Evolutionary conservation across 768 basidiomycete genomes (phyloP).

Genomic region (Floccularia luteovirens): DNA sequence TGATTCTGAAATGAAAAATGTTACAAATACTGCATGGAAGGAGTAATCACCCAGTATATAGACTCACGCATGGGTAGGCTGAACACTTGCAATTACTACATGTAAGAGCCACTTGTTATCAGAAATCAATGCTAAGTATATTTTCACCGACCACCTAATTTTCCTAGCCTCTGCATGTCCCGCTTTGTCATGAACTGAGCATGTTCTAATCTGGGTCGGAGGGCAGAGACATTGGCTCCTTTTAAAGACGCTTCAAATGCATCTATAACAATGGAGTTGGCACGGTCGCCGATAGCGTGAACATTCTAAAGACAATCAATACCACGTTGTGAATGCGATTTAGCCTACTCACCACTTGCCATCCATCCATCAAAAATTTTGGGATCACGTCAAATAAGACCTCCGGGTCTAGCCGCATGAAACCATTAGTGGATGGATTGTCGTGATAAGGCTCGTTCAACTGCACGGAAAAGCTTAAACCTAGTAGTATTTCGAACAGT

Average conservation of each 20-base stretch:
- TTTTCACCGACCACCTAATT: slow-evolving; percentile 58
- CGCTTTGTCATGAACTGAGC: slow-evolving; percentile 77
- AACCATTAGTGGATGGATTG: slow-evolving; percentile 66
- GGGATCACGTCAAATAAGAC: slow-evolving; percentile 57
- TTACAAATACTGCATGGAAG: background rate
- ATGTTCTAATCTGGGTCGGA: slow-evolving; percentile 82
- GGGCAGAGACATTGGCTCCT: slow-evolving; percentile 51
- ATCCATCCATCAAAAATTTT: slow-evolving; percentile 69
- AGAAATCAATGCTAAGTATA: background rate
- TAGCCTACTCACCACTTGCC: slow-evolving; percentile 73
- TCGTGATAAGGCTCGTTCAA: slow-evolving; percentile 80
- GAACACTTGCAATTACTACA: slow-evolving; percentile 82
- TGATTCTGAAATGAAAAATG: slow-evolving; percentile 30
- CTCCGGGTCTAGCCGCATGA: slow-evolving; percentile 65
- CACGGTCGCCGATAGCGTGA: slow-evolving; percentile 82
- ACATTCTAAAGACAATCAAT: no score
- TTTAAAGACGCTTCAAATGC: slow-evolving; percentile 68
- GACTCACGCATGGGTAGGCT: slow-evolving; percentile 83
- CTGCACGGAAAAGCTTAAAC: slow-evolving; percentile 22
- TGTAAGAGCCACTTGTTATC: background rate
- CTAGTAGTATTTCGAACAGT: background rate
- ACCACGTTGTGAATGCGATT: background rate
- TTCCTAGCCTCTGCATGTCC: slow-evolving; percentile 73
- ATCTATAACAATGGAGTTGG: slow-evolving; percentile 78
- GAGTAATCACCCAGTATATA: background rate